Percentiles rank a stretch among this genome's conserved stretches.
phyloP scores from a whole-genome alignment of 345 rosid species.

The Litchi chinensis region DNA sequence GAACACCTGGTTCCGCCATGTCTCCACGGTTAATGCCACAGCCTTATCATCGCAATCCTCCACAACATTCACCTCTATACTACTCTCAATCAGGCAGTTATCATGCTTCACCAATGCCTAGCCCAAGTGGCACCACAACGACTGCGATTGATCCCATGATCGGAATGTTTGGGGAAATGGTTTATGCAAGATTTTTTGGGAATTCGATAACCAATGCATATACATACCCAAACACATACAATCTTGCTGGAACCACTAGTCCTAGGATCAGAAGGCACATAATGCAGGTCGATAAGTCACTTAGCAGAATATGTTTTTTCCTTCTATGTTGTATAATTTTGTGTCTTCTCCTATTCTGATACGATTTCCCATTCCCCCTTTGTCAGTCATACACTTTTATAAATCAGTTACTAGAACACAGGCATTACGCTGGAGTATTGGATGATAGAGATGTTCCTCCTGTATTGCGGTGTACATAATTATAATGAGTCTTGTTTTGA shows the following conservation, averaged over 20 bases:
- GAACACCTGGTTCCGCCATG: conserved; percentile 14
- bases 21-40: conserved; percentile 28
- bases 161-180: conserved; percentile 74
- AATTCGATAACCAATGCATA: conserved; percentile 47
- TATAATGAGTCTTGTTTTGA: not conserved
- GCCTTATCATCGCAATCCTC: conserved; percentile 29
- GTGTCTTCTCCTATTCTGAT: conserved; percentile 79
- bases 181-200: conserved; percentile 63
- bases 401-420: not conserved
- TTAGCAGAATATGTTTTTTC: conserved; percentile 76
- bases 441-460: conserved; percentile 17
- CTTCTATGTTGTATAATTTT: conserved; percentile 63
- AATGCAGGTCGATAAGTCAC: conserved; percentile 68
- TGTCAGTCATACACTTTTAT: conserved; percentile 5
- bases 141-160: conserved; percentile 47
- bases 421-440: conserved; percentile 13
- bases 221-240: conserved; percentile 53
- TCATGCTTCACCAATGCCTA: conserved; percentile 37
- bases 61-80: conserved; percentile 30
- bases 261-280: conserved; percentile 76
- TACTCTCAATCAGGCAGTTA: conserved; percentile 37
- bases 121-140: conserved; percentile 38
- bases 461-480: conserved; percentile 20
- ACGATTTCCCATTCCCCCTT: not conserved
- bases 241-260: conserved; percentile 46